Percentiles rank a stretch among this genome's conserved stretches.
Conservation (phyloP, 352 stramenopile genomes). For the Globisporangium barbulae region DNA sequence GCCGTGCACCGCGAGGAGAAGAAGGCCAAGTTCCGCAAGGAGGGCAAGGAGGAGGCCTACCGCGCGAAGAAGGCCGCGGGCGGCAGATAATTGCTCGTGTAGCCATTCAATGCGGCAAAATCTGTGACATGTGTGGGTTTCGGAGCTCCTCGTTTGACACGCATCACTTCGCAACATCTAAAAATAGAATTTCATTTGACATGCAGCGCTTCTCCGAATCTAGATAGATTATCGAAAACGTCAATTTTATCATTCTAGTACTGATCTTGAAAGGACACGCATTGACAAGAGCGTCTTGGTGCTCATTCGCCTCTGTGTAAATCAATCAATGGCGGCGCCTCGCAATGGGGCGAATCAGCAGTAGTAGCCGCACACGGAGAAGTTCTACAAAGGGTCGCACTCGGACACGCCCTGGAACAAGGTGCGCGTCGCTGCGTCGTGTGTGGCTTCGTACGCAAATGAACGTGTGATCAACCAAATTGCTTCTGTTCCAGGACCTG, state of each 20-base stretch:
- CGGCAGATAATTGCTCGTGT: background rate
- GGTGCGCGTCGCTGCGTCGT: conserved; percentile 11
- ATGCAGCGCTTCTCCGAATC: background rate
- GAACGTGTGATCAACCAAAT: background rate
- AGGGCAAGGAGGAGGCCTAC: conserved; percentile 71
- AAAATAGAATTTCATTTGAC: conserved; percentile 12
- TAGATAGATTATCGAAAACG: conserved; percentile 3
- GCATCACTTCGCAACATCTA: background rate
- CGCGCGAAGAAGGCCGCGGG: conserved; percentile 47
- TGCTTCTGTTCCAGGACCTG: conserved; percentile 27
- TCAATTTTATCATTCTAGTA: background rate
- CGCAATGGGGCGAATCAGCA: conserved; percentile 1
- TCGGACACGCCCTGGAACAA: conserved; percentile 59
- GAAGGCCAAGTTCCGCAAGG: conserved; percentile 83
- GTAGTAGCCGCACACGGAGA: conserved; percentile 19
- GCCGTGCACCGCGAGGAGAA: conserved; percentile 78
- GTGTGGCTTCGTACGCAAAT: background rate
- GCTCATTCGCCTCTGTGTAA: background rate
- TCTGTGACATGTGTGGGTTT: conserved; percentile 7
- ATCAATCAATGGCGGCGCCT: conserved; percentile 1
- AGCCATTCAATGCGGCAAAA: background rate
- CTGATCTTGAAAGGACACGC: conserved; percentile 6
- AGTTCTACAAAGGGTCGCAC: conserved; percentile 56
- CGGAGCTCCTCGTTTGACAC: conserved; percentile 8
- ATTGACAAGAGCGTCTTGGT: background rate